Base-by-base conservation (phyloP, 306 rosid species). In the Cyamopsis tetragonoloba region DNA sequence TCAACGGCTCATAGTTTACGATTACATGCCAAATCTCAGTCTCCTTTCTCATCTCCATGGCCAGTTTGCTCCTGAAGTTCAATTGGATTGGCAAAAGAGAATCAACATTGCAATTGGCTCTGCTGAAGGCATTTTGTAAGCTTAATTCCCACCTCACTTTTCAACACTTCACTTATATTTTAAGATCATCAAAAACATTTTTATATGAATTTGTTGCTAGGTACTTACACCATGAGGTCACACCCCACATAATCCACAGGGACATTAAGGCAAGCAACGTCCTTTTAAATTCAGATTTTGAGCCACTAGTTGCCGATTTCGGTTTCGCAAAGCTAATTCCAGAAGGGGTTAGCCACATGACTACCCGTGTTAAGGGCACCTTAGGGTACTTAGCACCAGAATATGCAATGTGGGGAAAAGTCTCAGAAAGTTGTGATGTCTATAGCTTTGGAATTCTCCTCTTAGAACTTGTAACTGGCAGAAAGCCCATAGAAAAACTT, bases 351-450 rank as follows among this genome's bases (percentile, higher is more conserved):
- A 92, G 96, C 42, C 98, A 92, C 77, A 73, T 92, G 89, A 87
- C 96, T 7, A 89, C 98, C 4, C 86, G 90, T 4, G 98, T 92
- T 5, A 92, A 89, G 82, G 98, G 98, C 5, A 92, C 98, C 0
- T 62, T 89, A 24, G 98, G 98, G 5, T 92, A 92, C 81, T 62
- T 92, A 11, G 98, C 98, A 4, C 96, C 95, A 0, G 96, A 92
- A 68, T 92, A 92, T 42, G 98, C 95, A 1, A 92, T 92, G 98
- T 92, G 96, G 98, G 98, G 96, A 0, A 92, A 92, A 32, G 92
- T 92, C 7, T 92, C 98, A 0, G 90, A 92, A 42, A 86, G 96
- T 18, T 92, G 98, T 50, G 96, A 92, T 61, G 92, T 89, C 3
- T 92, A 77, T 39, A 92, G 96, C 62, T 92, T 78, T 39, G 96